Evolutionary conservation across 768 basidiomycete species (phyloP), one percentile per base, ranked within the genome.

Genomic region (Hericium rajendrae): DNA sequence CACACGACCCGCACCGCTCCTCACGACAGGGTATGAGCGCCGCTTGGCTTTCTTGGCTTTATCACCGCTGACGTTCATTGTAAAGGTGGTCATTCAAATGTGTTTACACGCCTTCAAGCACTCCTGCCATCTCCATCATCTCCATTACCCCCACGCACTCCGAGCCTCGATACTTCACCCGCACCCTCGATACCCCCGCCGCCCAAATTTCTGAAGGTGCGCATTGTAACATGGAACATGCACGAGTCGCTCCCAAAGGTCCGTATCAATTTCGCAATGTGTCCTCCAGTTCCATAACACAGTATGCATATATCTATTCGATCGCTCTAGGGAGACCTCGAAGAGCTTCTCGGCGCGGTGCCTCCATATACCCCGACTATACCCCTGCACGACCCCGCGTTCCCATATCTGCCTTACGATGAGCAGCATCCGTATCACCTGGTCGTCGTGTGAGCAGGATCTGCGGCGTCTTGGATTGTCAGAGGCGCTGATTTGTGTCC

Each of bases 141-240:
- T 9, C 60, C 56, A 38, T 61, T 24, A 6, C 50, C 62, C 63
- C 32, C 65, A 57, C 59, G 65, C 68, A 18, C 50, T 62, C 50
- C 57, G 59, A 10, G 53, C 64, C 49, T 66, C 62, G 60, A 64
- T 62, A 26, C 57, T 63, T n/a, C 55, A 66, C 20, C 67, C 32
- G 20, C 68, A 66, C 56, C 59, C 12, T 46, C 50, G 67, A 61
- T 56, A 55, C 66, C 22, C 10, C 60, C 66, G 11, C 59, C 68
- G 4, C 70, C 70, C 1, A 76, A 74, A 60, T 78, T 76, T 66
- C 72, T 90, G 48, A 91, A 90, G 65, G 71, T 88, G 40, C 73
- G 83, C 46, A 80, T 90, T 50, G 53, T 89, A 38, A 86, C 85
- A 39, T 91, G 88, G 88, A 91, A 91, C 61, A 91, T 91, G 88